Evolutionary conservation across 2,329 filamentous ascomycete species (phyloP).

Genomic region (Blastomyces silverae): DNA sequence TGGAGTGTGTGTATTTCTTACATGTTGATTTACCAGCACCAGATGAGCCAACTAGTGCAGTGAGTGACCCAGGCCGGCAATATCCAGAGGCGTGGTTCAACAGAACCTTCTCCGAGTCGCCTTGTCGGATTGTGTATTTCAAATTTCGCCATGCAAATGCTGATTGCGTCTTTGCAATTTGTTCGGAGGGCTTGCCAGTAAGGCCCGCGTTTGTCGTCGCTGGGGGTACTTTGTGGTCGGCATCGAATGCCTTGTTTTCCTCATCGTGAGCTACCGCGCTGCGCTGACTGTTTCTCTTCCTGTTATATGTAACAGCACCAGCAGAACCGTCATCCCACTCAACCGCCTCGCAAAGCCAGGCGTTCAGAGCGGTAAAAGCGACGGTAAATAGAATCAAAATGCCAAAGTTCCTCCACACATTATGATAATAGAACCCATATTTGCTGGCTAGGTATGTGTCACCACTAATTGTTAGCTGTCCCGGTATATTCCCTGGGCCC

Average conservation of each 20-base stretch:
- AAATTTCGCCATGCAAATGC: conserved; percentile 62
- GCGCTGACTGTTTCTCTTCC: conserved; percentile 32
- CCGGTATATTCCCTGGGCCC: conserved; percentile 48
- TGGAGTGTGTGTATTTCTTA: conserved; percentile 19
- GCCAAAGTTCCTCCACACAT: conserved; percentile 65
- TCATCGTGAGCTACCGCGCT: conserved; percentile 40
- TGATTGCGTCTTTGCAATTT: conserved; percentile 48
- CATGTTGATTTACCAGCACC: conserved; percentile 60
- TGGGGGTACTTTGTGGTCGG: conserved; percentile 10
- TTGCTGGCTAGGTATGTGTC: conserved; percentile 47
- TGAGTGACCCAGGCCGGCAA: conserved; percentile 65
- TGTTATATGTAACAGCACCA: conserved; percentile 60
- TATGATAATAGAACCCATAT: conserved; percentile 46
- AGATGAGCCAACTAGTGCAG: conserved; percentile 70
- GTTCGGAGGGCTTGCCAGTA: conserved; percentile 26
- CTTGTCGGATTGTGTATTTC: conserved; percentile 59
- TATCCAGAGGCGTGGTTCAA: conserved; percentile 64
- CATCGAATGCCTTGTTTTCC: conserved; percentile 39
- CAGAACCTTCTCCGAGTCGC: conserved; percentile 50
- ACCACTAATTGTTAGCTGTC: conserved; percentile 47
- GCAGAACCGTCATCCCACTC: conserved; percentile 53
- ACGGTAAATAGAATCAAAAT: conserved; percentile 65
- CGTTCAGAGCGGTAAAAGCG: conserved; percentile 62
- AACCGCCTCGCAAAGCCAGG: conserved; percentile 59
- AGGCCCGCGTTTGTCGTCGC: conserved; percentile 24